phyloP scores from a whole-genome alignment of 495 filamentous ascomycete species.

The Penicillium dipodomyicola region DNA sequence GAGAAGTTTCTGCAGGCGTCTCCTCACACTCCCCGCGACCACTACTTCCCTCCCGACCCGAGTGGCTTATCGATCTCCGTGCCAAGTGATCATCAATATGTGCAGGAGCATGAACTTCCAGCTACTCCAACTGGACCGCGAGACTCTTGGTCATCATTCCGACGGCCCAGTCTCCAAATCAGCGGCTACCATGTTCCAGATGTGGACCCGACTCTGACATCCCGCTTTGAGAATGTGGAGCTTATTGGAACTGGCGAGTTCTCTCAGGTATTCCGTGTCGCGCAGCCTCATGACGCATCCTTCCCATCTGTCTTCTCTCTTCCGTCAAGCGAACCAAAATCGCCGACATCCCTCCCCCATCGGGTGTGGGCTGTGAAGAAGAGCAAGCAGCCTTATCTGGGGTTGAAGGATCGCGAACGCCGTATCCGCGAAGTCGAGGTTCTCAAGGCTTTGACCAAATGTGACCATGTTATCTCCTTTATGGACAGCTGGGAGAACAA shows the following conservation, averaged over 20 bases:
- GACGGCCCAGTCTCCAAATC: slow-evolving; percentile 52
- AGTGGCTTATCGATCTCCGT: slow-evolving; percentile 77
- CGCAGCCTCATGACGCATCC: slow-evolving; percentile 44
- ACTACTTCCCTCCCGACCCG: slow-evolving; percentile 72
- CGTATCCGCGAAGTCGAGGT: slow-evolving; percentile 79
- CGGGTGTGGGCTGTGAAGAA: slow-evolving; percentile 92
- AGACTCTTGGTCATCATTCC: slow-evolving; percentile 54
- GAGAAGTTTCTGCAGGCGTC: slow-evolving; percentile 52
- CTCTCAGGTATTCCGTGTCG: slow-evolving; percentile 84
- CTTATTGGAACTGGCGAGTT: slow-evolving; percentile 85
- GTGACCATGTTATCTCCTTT: slow-evolving; percentile 79
- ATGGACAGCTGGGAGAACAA: slow-evolving; percentile 82
- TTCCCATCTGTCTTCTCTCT: slow-evolving; percentile 47
- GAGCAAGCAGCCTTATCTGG: slow-evolving; percentile 71
- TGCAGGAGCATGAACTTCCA: slow-evolving; percentile 53
- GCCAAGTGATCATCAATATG: slow-evolving; percentile 43
- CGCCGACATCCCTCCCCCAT: slow-evolving; percentile 44
- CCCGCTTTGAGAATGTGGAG: slow-evolving; percentile 73
- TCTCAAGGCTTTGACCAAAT: slow-evolving; percentile 64
- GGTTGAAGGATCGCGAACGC: slow-evolving; percentile 68
- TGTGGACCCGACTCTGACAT: slow-evolving; percentile 64
- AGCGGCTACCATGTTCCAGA: slow-evolving; percentile 59
- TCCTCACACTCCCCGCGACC: slow-evolving; percentile 78
- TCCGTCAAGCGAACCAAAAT: slow-evolving; percentile 33
- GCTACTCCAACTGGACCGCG: slow-evolving; percentile 78